These are phyloP conservation scores for Boletus sp. DNA, from an alignment of 1,284 basidiomycete species.

Conservation along the genomic window DNA sequence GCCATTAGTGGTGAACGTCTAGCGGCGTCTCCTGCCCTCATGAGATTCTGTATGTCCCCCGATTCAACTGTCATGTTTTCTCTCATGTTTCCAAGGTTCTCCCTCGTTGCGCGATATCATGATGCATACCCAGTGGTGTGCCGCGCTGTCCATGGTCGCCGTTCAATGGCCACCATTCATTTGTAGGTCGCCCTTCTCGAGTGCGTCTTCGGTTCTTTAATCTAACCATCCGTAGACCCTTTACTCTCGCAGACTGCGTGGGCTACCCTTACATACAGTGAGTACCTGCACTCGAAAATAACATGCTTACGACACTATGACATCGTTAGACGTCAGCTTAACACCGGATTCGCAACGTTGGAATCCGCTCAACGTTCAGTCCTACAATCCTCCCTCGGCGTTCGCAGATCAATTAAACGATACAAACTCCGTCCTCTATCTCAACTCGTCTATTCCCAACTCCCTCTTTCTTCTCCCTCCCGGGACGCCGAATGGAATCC, in stretches of 20 bases:
- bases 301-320: conserved; percentile 14
- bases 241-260: conserved; percentile 85
- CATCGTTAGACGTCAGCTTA: conserved; percentile 72
- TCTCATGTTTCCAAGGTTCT: conserved; percentile 61
- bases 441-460: conserved; percentile 72
- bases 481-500: conserved; percentile 63
- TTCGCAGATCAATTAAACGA: conserved; percentile 78
- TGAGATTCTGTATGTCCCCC: conserved; percentile 78
- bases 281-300: conserved; percentile 37
- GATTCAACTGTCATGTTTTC: conserved; percentile 13
- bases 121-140: conserved; percentile 91
- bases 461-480: conserved; percentile 71
- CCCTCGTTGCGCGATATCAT: conserved; percentile 93
- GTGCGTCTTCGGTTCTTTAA: conserved; percentile 19
- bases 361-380: conserved; percentile 64
- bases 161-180: conserved; percentile 93
- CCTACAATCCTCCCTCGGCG: conserved; percentile 63
- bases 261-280: conserved; percentile 87
- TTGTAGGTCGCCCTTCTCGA: conserved; percentile 57
- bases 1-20: conserved; percentile 91
- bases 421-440: conserved; percentile 73
- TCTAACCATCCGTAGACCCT: conserved; percentile 61
- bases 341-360: conserved; percentile 54
- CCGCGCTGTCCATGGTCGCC: conserved; percentile 87
- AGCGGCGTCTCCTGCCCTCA: conserved; percentile 81